Conservation (phyloP, 768 basidiomycete species). For the Agaricus sinodeliciosus region DNA sequence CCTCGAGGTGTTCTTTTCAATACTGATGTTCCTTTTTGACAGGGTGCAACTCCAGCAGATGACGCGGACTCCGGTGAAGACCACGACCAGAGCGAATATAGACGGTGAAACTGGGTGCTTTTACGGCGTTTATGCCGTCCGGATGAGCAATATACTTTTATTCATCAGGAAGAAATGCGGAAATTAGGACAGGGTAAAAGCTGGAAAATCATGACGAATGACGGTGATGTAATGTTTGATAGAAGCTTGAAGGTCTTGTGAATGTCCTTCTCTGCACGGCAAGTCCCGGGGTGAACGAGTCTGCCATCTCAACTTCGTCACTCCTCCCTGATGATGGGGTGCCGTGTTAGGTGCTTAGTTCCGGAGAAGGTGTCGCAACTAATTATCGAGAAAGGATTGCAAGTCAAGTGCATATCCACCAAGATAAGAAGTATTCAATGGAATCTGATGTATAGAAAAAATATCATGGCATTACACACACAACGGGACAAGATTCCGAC, state of each 20-base stretch:
- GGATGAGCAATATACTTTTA: neutral
- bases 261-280: neutral
- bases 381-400: too few species aligned
- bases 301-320: too few species aligned
- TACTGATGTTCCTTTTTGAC: neutral
- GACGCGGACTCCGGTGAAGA: neutral
- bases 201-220: neutral
- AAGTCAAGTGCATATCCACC: too few species aligned
- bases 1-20: neutral
- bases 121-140: neutral
- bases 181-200: neutral
- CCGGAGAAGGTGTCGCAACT: too few species aligned
- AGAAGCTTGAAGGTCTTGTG: neutral
- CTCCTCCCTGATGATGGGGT: too few species aligned
- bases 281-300: too few species aligned
- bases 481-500: conserved; percentile 2
- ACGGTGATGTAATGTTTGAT: neutral
- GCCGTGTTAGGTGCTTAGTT: too few species aligned
- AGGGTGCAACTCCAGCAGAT: conserved; percentile 4
- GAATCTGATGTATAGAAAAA: neutral
- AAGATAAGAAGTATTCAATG: neutral
- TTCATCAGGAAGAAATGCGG: neutral
- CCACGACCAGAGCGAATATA: neutral
- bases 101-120: neutral
- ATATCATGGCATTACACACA: neutral